Percentiles rank a stretch among this genome's conserved stretches.
These are phyloP conservation scores for Xylaria bambusicola DNA, from an alignment of 495 filamentous ascomycete species.

Conservation along the genomic window DNA sequence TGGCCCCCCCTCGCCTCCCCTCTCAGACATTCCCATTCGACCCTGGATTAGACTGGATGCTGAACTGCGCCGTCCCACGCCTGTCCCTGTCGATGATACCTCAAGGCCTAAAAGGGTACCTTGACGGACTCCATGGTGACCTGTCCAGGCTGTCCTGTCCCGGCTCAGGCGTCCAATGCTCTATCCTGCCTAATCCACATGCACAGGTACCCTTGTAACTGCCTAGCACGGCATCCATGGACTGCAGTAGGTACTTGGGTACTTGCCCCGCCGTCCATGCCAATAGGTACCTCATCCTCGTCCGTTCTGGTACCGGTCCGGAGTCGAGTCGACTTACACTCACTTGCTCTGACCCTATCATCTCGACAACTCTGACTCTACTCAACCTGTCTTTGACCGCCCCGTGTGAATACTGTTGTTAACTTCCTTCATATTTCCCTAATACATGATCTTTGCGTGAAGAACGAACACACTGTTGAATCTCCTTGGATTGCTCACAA, in stretches of 20 bases:
- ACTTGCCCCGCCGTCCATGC: slow-evolving; percentile 10
- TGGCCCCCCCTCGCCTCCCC: background rate
- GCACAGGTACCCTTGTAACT: background rate
- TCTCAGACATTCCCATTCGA: background rate
- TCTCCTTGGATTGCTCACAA: background rate
- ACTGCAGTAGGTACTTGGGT: slow-evolving; percentile 2
- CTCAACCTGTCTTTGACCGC: no score
- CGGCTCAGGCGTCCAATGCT: slow-evolving; percentile 2
- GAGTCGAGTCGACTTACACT: slow-evolving; percentile 13
- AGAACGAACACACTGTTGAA: slow-evolving; percentile 4
- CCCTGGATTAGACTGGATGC: slow-evolving; percentile 4
- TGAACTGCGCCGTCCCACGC: no score
- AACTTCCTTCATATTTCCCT: background rate
- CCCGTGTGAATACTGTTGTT: slow-evolving; percentile 9
- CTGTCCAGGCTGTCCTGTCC: slow-evolving; percentile 11
- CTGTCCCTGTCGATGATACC: slow-evolving; percentile 14
- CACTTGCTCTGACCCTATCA: slow-evolving; percentile 6
- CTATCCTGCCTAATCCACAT: slow-evolving; percentile 14
- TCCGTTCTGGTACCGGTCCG: slow-evolving; percentile 11
- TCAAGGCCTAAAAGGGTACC: slow-evolving; percentile 10
- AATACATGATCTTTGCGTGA: slow-evolving; percentile 5
- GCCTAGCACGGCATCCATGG: background rate
- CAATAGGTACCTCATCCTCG: background rate
- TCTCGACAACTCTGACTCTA: slow-evolving; percentile 1
- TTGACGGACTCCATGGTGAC: slow-evolving; percentile 8